These are phyloP conservation scores for Scleroderma bovista DNA, from an alignment of 768 basidiomycete genomes.

Conservation along the genomic window DNA sequence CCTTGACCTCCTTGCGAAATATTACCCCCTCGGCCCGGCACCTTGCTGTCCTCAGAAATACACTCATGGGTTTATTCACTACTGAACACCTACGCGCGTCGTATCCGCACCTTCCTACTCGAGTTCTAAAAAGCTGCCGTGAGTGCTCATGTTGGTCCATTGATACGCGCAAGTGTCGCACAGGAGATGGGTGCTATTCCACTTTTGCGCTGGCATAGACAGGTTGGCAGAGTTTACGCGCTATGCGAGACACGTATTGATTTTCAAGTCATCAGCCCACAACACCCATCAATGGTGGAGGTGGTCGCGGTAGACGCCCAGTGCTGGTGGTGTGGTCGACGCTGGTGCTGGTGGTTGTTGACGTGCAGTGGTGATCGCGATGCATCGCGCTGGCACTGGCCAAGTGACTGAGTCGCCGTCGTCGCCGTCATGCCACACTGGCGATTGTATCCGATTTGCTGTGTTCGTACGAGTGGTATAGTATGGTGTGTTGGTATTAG, in stretches of 20 bases:
- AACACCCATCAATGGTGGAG: no score
- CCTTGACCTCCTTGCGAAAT: conserved; percentile 46
- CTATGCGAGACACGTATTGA: background rate
- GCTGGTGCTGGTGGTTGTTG: no score
- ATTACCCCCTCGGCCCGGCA: conserved; percentile 45
- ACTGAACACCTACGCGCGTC: conserved; percentile 72
- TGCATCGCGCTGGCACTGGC: no score
- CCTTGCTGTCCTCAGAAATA: conserved; percentile 72
- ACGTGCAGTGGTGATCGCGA: no score
- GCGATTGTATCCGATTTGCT: no score
- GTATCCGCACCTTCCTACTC: no score
- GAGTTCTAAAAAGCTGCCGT: conserved; percentile 86
- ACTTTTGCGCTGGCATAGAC: conserved; percentile 77
- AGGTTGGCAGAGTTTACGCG: conserved; percentile 36
- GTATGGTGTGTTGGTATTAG: no score
- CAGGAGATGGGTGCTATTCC: conserved; percentile 77
- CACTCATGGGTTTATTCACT: conserved; percentile 81
- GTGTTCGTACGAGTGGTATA: no score
- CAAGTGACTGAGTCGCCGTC: no score
- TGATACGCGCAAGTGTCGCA: conserved; percentile 79
- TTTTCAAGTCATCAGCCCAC: conserved; percentile 16
- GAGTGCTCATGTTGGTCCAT: conserved; percentile 86
- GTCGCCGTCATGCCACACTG: no score
- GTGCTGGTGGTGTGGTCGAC: no score
- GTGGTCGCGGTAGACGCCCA: no score